phyloP scores from a whole-genome alignment of 2,329 filamentous ascomycete species.

The Calycina marina region DNA sequence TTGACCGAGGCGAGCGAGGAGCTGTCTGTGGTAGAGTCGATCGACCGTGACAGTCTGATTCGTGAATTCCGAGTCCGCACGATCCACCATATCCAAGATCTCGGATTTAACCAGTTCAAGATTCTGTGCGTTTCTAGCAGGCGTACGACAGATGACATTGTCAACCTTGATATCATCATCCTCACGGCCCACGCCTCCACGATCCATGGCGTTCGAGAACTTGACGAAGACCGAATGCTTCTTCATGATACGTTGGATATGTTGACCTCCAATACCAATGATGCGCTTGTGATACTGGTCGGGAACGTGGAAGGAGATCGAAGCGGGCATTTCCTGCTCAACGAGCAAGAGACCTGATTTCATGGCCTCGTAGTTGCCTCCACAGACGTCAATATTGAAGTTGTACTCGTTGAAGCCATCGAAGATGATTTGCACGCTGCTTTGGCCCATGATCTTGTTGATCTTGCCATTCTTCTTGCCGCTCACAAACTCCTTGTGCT shows the following conservation, averaged over 20 bases:
- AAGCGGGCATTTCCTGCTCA: conserved; percentile 97
- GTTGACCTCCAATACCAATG: conserved; percentile 94
- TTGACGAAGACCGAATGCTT: conserved; percentile 99
- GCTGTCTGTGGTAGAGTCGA: conserved; percentile 85
- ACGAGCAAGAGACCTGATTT: conserved; percentile 86
- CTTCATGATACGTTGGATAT: conserved; percentile 99
- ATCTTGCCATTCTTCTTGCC: conserved; percentile 99
- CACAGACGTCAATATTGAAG: conserved; percentile 97
- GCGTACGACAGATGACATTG: conserved; percentile 96
- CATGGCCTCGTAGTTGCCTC: conserved; percentile 81
- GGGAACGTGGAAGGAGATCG: conserved; percentile 96
- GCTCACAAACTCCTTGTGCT: conserved; percentile 98
- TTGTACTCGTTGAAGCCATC: conserved; percentile 99
- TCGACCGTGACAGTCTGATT: conserved; percentile 89
- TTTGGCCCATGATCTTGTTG: conserved; percentile 99
- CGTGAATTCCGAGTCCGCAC: conserved; percentile 77
- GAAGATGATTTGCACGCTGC: conserved; percentile 97
- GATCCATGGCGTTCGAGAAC: conserved; percentile 98
- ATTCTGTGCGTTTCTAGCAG: conserved; percentile 91
- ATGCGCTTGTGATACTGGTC: conserved; percentile 99
- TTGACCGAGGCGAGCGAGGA: conserved; percentile 74
- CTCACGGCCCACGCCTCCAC: conserved; percentile 77
- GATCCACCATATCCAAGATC: conserved; percentile 98
- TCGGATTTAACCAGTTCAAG: conserved; percentile 95
- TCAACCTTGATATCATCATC: conserved; percentile 98